Evolutionary conservation across 768 basidiomycete genomes (phyloP), one percentile per base, ranked within the genome.

Genomic region (Suillus bovinus): DNA sequence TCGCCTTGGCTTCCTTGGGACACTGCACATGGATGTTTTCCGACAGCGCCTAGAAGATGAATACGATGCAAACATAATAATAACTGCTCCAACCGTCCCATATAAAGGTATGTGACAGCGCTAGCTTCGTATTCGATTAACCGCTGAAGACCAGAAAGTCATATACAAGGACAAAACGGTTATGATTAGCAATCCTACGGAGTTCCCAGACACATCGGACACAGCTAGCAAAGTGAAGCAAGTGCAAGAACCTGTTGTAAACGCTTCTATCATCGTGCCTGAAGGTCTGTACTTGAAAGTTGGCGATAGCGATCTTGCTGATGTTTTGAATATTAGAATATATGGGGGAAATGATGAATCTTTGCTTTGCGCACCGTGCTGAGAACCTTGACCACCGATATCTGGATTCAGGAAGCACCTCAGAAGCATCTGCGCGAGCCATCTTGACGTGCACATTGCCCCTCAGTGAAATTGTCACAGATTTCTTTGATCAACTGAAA

Each of bases 21-120:
- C 94, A 6, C 77, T 99, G 62, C 97, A 99, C 71, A 95, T 99
- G 93, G 93, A 96, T 68, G 91, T 96, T 42, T 94, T 94, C 75
- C 89, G 95, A 24, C 97, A 99, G 72, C 85, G 97, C 16, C 80
- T 99, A 4, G 97, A 99, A 75, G 97, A 99, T 68, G 97, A 99
- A 73, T 94, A 97, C 68, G 88, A 94, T 62, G 92, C 95, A 36
- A 94, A 91, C 69, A 88, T 99, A 61, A 94, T 99, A 67, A 85
- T 99, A 60, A 99, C 97, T 13, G 91, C 95, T 4, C 97, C 97
- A 1, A 95, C 95, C 3, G 96, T 99, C 22, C 95, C 96, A 31
- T 95, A 94, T 74, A 91, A 93, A 80, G 76, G 95, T 92, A 31
- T 47, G 36, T 24, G 46, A 27, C 33, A 52, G 6, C 11, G 11